These are phyloP conservation scores for Mycena amicta DNA, from an alignment of 768 basidiomycete genomes.

Conservation along the genomic window DNA sequence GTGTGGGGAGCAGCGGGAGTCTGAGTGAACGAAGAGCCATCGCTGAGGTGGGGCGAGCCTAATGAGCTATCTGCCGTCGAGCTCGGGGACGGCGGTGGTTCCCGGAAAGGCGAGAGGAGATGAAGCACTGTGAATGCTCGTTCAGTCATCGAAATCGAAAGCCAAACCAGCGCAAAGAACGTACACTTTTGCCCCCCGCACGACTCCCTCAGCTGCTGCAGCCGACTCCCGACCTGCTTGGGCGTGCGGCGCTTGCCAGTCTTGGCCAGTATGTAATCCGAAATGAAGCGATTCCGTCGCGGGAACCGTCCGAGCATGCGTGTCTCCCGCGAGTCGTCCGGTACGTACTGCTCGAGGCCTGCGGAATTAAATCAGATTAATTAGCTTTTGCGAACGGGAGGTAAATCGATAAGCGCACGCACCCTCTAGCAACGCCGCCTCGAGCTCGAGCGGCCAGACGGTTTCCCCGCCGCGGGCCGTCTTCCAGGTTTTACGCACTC, in stretches of 20 bases:
- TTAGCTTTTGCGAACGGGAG: neutral
- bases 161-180: slow-evolving; percentile 1
- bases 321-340: slow-evolving; percentile 49
- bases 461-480: neutral
- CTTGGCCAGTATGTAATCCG: slow-evolving; percentile 56
- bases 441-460: neutral
- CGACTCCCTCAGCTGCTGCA: slow-evolving; percentile 78
- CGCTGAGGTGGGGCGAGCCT: neutral
- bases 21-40: neutral
- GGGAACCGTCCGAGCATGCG: slow-evolving; percentile 56
- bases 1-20: slow-evolving; percentile 27
- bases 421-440: neutral
- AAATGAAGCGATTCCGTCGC: slow-evolving; percentile 63
- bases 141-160: slow-evolving; percentile 20
- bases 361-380: too few species aligned
- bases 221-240: slow-evolving; percentile 79
- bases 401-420: neutral
- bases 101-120: slow-evolving; percentile 42
- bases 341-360: slow-evolving; percentile 55
- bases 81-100: slow-evolving; percentile 23
- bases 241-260: slow-evolving; percentile 73
- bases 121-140: slow-evolving; percentile 44
- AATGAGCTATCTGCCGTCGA: slow-evolving; percentile 4
- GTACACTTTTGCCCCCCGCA: slow-evolving; percentile 62
- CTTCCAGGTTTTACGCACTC: slow-evolving; percentile 52